Percentiles rank a stretch among this genome's conserved stretches.
phyloP scores from a whole-genome alignment of 2,329 filamentous ascomycete genomes.

The Geoglossum cookeanum region DNA sequence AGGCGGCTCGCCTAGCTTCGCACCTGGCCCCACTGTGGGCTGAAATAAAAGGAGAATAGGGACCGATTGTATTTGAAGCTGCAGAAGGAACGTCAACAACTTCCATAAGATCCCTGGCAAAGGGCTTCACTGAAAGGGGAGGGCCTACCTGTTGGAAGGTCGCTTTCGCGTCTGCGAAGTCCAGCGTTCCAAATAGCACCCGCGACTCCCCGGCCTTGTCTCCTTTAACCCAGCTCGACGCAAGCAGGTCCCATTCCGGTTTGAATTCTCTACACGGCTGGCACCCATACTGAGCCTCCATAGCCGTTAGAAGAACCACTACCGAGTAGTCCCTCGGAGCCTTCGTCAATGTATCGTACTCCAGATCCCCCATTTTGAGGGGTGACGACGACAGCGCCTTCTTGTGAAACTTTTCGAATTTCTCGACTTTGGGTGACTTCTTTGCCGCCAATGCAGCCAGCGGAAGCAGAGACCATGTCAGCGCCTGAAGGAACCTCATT shows the following conservation, averaged over 20 bases:
- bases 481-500: conserved; percentile 49
- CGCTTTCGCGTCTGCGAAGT: conserved; percentile 68
- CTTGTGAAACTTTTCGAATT: conserved; percentile 51
- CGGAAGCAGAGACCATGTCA: conserved; percentile 44
- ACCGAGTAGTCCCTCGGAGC: conserved; percentile 68
- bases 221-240: conserved; percentile 70
- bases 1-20: conserved; percentile 48
- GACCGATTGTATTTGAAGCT: conserved; percentile 62
- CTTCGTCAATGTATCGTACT: conserved; percentile 57
- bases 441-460: conserved; percentile 43
- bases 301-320: conserved; percentile 68
- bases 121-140: background rate
- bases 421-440: conserved; percentile 38
- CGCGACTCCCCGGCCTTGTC: conserved; percentile 56
- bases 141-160: conserved; percentile 65
- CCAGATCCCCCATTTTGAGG: conserved; percentile 57
- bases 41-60: conserved; percentile 77
- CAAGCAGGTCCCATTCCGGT: conserved; percentile 78
- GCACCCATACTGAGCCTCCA: conserved; percentile 70
- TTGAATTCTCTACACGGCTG: conserved; percentile 78
- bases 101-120: background rate
- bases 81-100: background rate
- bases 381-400: conserved; percentile 47
- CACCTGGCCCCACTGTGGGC: conserved; percentile 65
- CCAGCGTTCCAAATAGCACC: conserved; percentile 64